Conservation (phyloP, 805 yeast species). For the Saccharomyces jurei region DNA sequence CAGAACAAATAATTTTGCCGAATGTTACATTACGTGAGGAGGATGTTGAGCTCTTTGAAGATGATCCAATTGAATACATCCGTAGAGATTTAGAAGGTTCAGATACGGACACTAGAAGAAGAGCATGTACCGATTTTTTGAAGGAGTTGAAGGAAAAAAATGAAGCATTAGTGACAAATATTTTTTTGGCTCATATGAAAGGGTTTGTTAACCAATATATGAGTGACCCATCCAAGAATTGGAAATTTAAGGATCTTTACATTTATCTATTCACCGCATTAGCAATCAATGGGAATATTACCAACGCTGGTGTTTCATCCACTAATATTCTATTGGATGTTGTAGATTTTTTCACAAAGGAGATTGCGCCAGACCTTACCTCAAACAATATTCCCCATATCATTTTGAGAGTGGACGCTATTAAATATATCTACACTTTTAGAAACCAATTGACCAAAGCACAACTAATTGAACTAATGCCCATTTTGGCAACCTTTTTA, state of each 20-base stretch:
- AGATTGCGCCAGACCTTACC: constrained; percentile 79
- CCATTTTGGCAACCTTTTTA: constrained; percentile 66
- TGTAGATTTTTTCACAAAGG: constrained; percentile 70
- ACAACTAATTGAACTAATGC: constrained; percentile 72
- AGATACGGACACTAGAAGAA: constrained; percentile 84
- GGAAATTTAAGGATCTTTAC: constrained; percentile 86
- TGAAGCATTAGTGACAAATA: constrained; percentile 63
- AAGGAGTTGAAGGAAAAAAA: constrained; percentile 76
- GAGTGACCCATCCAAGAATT: constrained; percentile 40
- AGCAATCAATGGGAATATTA: constrained; percentile 86
- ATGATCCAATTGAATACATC: constrained; percentile 90
- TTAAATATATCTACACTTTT: constrained; percentile 80
- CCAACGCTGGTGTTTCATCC: constrained; percentile 78
- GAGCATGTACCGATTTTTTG: constrained; percentile 87
- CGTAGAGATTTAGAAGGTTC: constrained; percentile 93
- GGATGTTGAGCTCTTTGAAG: constrained; percentile 91
- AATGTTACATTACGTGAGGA: constrained; percentile 77
- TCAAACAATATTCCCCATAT: constrained; percentile 47
- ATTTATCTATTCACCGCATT: constrained; percentile 77
- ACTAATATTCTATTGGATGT: constrained; percentile 82
- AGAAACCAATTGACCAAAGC: constrained; percentile 87
- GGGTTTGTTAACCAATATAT: constrained; percentile 50
- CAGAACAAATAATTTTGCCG: constrained; percentile 80
- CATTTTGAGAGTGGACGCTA: constrained; percentile 83
- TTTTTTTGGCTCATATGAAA: constrained; percentile 65